These are phyloP conservation scores for Omphalotus guepiniiformis DNA, from an alignment of 768 basidiomycete genomes.

Conservation along the genomic window DNA sequence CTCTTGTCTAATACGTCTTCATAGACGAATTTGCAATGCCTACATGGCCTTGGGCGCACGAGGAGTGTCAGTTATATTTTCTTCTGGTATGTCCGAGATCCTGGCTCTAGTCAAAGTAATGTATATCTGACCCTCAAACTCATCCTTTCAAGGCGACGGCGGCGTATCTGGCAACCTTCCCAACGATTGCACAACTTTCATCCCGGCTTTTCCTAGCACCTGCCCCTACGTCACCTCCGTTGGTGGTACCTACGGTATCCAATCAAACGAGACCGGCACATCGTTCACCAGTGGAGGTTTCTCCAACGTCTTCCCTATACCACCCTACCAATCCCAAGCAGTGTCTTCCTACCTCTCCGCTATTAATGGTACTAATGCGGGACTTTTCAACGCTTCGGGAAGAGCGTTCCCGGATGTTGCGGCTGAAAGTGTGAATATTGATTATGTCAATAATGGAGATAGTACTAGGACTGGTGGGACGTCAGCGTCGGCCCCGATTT, in stretches of 20 bases:
- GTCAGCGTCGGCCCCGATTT: neutral
- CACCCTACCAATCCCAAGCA: slow-evolving; percentile 34
- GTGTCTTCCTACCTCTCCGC: slow-evolving; percentile 23
- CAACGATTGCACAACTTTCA: slow-evolving; percentile 14
- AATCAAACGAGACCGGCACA: slow-evolving; percentile 14
- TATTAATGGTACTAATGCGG: slow-evolving; percentile 20
- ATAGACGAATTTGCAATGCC: slow-evolving; percentile 15
- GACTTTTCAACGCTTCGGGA: slow-evolving; percentile 25
- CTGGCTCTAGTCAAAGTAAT: neutral
- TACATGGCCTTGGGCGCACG: neutral
- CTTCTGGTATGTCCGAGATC: slow-evolving; percentile 20
- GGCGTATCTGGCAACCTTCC: slow-evolving; percentile 27
- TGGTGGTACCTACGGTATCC: slow-evolving; percentile 12
- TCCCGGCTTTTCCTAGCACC: neutral
- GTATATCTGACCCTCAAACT: slow-evolving; percentile 27
- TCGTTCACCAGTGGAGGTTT: slow-evolving; percentile 36
- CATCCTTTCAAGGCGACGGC: slow-evolving; percentile 26
- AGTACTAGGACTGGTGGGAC: neutral
- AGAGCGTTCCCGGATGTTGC: slow-evolving; percentile 28
- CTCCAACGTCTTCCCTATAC: slow-evolving; percentile 34
- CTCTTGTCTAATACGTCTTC: slow-evolving; percentile 21
- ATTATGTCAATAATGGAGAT: slow-evolving; percentile 16
- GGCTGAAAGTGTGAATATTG: slow-evolving; percentile 22
- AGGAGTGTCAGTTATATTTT: slow-evolving; percentile 1
- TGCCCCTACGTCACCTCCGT: slow-evolving; percentile 13